Evolutionary conservation across 805 yeast genomes (phyloP).

Genomic region (Nakazawaea peltata): DNA sequence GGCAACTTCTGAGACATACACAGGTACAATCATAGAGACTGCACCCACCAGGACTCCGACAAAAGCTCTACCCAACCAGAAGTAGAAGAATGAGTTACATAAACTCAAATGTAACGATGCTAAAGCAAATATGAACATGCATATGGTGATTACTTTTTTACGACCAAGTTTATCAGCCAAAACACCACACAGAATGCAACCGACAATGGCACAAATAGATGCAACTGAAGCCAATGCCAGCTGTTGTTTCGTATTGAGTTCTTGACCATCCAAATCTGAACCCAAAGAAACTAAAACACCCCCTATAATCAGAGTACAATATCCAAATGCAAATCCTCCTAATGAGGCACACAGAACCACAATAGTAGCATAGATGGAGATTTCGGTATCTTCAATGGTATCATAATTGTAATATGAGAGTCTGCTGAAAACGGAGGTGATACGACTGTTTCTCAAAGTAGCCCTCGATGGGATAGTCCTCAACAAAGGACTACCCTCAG

Average conservation of each 20-base stretch:
- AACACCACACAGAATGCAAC: slow-evolving; percentile 42
- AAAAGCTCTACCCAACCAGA: slow-evolving; percentile 48
- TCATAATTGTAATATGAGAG: slow-evolving; percentile 9
- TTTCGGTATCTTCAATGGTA: slow-evolving; percentile 10
- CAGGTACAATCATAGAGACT: slow-evolving; percentile 60
- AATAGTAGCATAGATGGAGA: slow-evolving; percentile 10
- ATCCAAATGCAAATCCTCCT: slow-evolving; percentile 34
- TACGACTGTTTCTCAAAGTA: slow-evolving; percentile 5
- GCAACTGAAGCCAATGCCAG: slow-evolving; percentile 37
- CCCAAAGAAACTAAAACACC: slow-evolving; percentile 47
- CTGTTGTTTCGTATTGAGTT: slow-evolving; percentile 25
- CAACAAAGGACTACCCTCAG: slow-evolving; percentile 10
- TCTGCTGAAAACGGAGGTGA: slow-evolving; percentile 3
- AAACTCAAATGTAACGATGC: slow-evolving; percentile 34
- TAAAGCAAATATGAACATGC: slow-evolving; percentile 26
- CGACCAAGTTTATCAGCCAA: slow-evolving; percentile 44
- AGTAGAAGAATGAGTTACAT: slow-evolving; percentile 27
- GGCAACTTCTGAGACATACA: slow-evolving; percentile 45
- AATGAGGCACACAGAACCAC: slow-evolving; percentile 18
- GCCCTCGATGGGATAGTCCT: slow-evolving; percentile 8
- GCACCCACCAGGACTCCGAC: slow-evolving; percentile 72
- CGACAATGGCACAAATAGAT: slow-evolving; percentile 47
- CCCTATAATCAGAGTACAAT: slow-evolving; percentile 58
- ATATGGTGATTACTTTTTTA: slow-evolving; percentile 26
- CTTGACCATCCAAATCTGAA: slow-evolving; percentile 23